A percentile compares a stretch with the other conserved stretches of the same genome.
Conservation (phyloP, 352 stramenopile genomes). For the Globisporangium yorkense region DNA sequence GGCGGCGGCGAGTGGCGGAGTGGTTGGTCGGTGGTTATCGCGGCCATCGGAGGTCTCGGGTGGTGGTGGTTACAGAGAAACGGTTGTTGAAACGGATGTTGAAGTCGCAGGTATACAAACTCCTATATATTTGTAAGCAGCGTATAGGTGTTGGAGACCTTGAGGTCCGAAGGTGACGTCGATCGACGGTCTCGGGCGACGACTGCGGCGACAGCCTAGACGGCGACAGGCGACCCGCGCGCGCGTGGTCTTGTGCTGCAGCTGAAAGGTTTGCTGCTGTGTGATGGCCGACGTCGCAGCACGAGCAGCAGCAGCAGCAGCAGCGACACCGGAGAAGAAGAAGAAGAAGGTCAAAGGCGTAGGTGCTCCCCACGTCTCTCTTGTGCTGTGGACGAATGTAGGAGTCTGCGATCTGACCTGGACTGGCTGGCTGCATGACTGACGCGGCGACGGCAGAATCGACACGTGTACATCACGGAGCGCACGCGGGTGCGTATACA, state of each 20-base stretch:
- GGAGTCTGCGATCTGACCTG: background rate
- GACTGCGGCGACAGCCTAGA: too few species aligned
- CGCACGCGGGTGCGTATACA: conserved; percentile 38
- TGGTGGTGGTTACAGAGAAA: conserved; percentile 1
- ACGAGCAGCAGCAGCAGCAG: background rate
- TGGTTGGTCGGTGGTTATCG: background rate
- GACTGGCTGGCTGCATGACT: background rate
- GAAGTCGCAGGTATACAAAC: conserved; percentile 1
- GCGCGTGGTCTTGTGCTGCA: too few species aligned
- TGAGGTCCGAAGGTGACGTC: too few species aligned
- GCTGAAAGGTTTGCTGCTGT: background rate
- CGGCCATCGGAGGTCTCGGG: too few species aligned
- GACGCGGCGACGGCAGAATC: conserved; percentile 21
- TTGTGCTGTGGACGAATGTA: too few species aligned
- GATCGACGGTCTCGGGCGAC: too few species aligned
- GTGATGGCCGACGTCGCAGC: background rate
- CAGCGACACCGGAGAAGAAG: background rate
- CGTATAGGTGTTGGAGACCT: too few species aligned
- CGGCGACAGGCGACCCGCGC: too few species aligned
- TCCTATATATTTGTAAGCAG: too few species aligned
- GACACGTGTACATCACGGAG: conserved; percentile 77
- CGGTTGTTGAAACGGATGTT: conserved; percentile 10
- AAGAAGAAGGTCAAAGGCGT: conserved; percentile 9
- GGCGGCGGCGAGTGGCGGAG: background rate
- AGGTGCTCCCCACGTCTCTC: background rate